Conservation (phyloP, 164 flowering plant species). For the Litsea cubeba region DNA sequence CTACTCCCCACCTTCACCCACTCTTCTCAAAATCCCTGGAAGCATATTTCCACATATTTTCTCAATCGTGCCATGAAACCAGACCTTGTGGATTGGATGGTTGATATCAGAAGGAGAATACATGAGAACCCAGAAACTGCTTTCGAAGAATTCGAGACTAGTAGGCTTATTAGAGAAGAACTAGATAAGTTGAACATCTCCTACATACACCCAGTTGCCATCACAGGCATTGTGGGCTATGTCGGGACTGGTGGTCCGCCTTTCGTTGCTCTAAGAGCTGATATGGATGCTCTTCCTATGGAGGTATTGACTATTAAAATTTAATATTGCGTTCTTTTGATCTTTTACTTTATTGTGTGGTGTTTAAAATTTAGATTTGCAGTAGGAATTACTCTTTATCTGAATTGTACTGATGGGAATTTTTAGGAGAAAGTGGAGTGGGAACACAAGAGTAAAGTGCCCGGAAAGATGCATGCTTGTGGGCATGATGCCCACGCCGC, state of each 20-base stretch:
- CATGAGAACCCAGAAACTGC: constrained; percentile 82
- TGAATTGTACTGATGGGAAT: too few relatives aligned
- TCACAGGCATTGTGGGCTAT: constrained; percentile 48
- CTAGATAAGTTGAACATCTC: constrained; percentile 62
- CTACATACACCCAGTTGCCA: constrained; percentile 59
- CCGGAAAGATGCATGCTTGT: constrained; percentile 84
- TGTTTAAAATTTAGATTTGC: too few relatives aligned
- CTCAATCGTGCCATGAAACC: constrained; percentile 36
- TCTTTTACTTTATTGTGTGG: too few relatives aligned
- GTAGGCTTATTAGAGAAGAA: constrained; percentile 62
- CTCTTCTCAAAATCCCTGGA: constrained; percentile 17
- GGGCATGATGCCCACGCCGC: constrained; percentile 79
- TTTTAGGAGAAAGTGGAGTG: constrained; percentile 33
- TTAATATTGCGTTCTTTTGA: background rate
- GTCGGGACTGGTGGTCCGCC: constrained; percentile 77
- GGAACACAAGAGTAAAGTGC: constrained; percentile 67
- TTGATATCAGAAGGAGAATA: constrained; percentile 58
- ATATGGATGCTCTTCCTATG: constrained; percentile 86
- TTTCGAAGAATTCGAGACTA: constrained; percentile 77
- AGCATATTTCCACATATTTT: constrained; percentile 39
- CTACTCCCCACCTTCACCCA: constrained; percentile 12
- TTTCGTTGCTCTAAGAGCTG: constrained; percentile 80
- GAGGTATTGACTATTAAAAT: constrained; percentile 39
- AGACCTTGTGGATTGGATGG: constrained; percentile 63
- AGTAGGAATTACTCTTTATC: too few relatives aligned